These are phyloP conservation scores for Aphelidium insulamus DNA, from an alignment of 371 early-diverging fungal species.

Conservation along the genomic window DNA sequence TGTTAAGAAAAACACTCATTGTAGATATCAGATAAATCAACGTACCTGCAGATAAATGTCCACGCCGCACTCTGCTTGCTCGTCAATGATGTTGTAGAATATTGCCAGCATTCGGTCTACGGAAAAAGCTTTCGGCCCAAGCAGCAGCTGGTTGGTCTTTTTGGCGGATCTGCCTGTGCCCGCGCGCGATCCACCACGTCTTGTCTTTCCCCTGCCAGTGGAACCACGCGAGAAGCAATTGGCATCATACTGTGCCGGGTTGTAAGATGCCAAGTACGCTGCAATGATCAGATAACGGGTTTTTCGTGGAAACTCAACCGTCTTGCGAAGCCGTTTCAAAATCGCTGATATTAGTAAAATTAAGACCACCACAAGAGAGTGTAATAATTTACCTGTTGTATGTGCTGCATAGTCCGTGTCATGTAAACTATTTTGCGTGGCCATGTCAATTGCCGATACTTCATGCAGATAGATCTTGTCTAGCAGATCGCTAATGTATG, in stretches of 20 bases:
- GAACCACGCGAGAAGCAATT: slow-evolving; percentile 48
- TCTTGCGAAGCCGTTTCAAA: too few species aligned
- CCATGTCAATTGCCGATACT: slow-evolving; percentile 62
- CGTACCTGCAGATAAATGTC: slow-evolving; percentile 52
- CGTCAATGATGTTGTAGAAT: slow-evolving; percentile 63
- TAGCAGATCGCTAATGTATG: slow-evolving; percentile 48
- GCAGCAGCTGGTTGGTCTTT: slow-evolving; percentile 37
- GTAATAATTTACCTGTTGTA: not conserved
- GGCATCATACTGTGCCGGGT: slow-evolving; percentile 62
- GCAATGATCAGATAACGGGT: slow-evolving; percentile 62
- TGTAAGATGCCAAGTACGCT: slow-evolving; percentile 74
- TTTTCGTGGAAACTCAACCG: too few species aligned
- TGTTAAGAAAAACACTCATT: too few species aligned
- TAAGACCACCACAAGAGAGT: not conserved
- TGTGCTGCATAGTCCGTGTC: not conserved
- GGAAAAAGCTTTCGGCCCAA: slow-evolving; percentile 73
- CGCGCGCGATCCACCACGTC: slow-evolving; percentile 18
- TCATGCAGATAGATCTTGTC: slow-evolving; percentile 64
- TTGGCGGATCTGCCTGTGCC: slow-evolving; percentile 17
- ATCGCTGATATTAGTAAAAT: not conserved
- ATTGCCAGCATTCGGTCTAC: slow-evolving; percentile 85
- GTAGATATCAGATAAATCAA: too few species aligned
- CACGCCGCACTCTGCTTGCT: slow-evolving; percentile 37
- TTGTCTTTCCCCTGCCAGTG: slow-evolving; percentile 25
- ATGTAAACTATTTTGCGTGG: slow-evolving; percentile 11